Conservation (phyloP, 129 eudicot species). For the Artemisia tridentata region DNA sequence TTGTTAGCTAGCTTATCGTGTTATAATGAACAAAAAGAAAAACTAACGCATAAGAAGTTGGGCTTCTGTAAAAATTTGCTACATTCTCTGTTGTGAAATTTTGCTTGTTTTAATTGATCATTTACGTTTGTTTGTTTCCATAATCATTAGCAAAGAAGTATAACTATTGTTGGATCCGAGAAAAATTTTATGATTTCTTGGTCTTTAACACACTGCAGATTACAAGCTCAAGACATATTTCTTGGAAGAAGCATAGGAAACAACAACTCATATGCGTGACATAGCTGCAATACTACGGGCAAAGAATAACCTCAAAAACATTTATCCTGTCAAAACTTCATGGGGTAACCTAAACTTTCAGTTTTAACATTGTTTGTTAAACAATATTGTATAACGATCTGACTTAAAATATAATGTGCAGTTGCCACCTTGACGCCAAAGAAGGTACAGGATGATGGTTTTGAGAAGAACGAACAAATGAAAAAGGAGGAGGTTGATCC, state of each 20-base stretch:
- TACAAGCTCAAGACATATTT: constrained; percentile 15
- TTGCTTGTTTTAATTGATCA: neutral
- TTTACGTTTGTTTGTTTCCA: neutral
- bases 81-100: neutral
- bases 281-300: too few relatives aligned
- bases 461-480: constrained; percentile 35
- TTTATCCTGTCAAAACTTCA: too few relatives aligned
- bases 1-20: neutral
- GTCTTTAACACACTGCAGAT: constrained; percentile 5
- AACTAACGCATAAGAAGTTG: too few relatives aligned
- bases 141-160: neutral
- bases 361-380: neutral
- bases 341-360: constrained; percentile 46
- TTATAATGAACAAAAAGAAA: too few relatives aligned
- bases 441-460: constrained; percentile 46
- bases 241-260: constrained; percentile 5
- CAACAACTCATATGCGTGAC: constrained; percentile 9
- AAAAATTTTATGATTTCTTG: neutral
- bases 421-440: constrained; percentile 52
- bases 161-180: neutral
- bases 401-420: constrained; percentile 21
- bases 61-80: too few relatives aligned
- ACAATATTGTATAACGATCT: neutral
- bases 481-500: constrained; percentile 49
- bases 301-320: too few relatives aligned